Percentiles rank a stretch among this genome's conserved stretches.
phyloP scores from a whole-genome alignment of 2,329 filamentous ascomycete genomes.

The Didymella glomerata region DNA sequence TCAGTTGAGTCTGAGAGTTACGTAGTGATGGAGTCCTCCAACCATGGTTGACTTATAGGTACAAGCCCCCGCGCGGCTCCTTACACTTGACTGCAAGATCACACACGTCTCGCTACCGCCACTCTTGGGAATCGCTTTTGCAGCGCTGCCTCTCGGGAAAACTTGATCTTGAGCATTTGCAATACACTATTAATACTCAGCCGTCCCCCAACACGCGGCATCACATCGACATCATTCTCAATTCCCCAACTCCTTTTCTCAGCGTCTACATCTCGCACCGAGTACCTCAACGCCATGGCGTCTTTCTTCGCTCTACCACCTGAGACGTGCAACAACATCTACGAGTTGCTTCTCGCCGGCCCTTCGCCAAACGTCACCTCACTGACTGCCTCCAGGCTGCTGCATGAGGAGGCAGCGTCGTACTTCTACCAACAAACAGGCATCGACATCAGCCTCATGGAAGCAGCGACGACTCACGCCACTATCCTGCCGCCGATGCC shows the following conservation, averaged over 20 bases:
- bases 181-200: background rate
- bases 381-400: conserved; percentile 26
- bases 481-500: conserved; percentile 3
- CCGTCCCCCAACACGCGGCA: background rate
- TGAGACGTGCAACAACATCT: conserved; percentile 35
- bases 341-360: conserved; percentile 19
- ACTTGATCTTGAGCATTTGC: background rate
- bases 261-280: background rate
- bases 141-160: too few species aligned
- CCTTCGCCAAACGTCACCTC: conserved; percentile 16
- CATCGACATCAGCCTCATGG: conserved; percentile 26
- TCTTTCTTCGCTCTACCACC: conserved; percentile 24
- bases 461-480: background rate
- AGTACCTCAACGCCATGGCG: conserved; percentile 16
- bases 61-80: background rate
- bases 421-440: conserved; percentile 34
- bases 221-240: background rate
- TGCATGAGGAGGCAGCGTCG: conserved; percentile 32
- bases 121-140: background rate
- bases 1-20: conserved; percentile 7
- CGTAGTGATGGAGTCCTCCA: background rate
- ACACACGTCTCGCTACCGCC: background rate
- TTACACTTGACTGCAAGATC: background rate
- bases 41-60: conserved; percentile 3
- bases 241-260: background rate